Evolutionary conservation across 129 eudicot genomes (phyloP), one percentile per base, ranked within the genome.

Genomic region (Helianthus tuberosus): DNA sequence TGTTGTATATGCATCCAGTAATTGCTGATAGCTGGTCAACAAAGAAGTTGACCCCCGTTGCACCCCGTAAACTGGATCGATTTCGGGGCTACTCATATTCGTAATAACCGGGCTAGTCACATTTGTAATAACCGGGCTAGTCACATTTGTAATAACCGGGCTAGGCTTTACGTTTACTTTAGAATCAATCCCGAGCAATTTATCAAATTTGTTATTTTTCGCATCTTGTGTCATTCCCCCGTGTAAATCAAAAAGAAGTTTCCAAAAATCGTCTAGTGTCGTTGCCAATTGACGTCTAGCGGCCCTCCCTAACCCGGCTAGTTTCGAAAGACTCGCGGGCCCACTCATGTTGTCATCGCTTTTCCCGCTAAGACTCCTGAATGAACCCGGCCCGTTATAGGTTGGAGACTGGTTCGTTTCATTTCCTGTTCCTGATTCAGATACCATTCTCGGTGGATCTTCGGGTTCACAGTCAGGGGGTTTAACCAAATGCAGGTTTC

Each of bases 241-340:
- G 57, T 95, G 99, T 62, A 85, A 89, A 87, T 95, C 99, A 73
- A 91, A 91, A 75, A 95, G 78, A 74, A 87, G 90, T 47, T 91
- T 96, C 99, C 97, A 95, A 77, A 95, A 95, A 17, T 94, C 99
- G 55, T 95, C 97, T 35, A 95, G 89, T 46, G 74, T 69, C 14
- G 81, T 82, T 41, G 99, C 88, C 60, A 95, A 76, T 23, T 91
- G 96, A 11, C 96, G 91, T 83, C 97, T 86, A 16, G 90, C 99
- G 51, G 94, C 96, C 74, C 97, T 97, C 27, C 99, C 97, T 39
- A 87, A 81, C 11, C 97, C 99, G 5, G 99, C 91, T 47, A 95
- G 70, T 80, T 85, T 85, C 1, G 99, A 91, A 14, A 91, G 96
- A 76, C 97, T 95, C 57, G 87, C 99, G 1, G 94, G 71, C 35